phyloP scores from a whole-genome alignment of 352 stramenopile genomes.

The Pythium inflatum region DNA sequence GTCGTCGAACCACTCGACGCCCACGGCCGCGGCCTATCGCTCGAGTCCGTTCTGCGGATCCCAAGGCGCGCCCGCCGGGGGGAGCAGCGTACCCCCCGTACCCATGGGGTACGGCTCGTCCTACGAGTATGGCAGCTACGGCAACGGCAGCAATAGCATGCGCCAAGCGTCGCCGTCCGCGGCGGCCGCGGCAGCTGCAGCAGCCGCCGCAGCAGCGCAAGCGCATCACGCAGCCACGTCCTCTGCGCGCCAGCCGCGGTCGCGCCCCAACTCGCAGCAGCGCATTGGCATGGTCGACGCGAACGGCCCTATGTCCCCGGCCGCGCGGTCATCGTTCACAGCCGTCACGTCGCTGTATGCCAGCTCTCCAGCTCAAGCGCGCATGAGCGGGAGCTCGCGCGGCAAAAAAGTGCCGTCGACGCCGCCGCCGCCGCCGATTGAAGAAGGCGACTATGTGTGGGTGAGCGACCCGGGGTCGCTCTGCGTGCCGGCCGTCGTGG shows the following conservation, averaged over 20 bases:
- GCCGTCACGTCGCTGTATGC: constrained; percentile 8
- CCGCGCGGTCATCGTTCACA: constrained; percentile 14
- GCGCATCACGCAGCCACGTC: constrained; percentile 10
- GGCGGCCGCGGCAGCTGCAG: constrained; percentile 9
- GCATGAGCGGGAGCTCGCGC: not conserved
- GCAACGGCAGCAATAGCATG: not conserved
- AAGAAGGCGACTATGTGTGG: constrained; percentile 77
- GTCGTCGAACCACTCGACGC: constrained; percentile 19
- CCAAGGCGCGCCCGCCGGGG: not conserved
- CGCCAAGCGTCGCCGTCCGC: constrained; percentile 15
- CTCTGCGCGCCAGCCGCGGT: constrained; percentile 8
- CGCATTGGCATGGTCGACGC: constrained; percentile 9
- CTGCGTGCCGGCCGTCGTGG: constrained; percentile 61
- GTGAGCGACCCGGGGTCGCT: constrained; percentile 55
- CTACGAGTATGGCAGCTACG: constrained; percentile 12
- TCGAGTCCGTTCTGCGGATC: constrained; percentile 19
- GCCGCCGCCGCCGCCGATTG: constrained; percentile 31
- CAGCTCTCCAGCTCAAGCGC: not conserved
- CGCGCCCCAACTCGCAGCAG: constrained; percentile 20
- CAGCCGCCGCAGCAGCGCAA: constrained; percentile 8
- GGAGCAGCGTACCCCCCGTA: too few relatives aligned
- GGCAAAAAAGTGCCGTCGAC: constrained; percentile 7
- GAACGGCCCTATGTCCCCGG: constrained; percentile 18
- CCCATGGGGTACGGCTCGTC: constrained; percentile 7
- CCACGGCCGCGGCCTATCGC: constrained; percentile 9